These are phyloP conservation scores for Haematococcus sp. DNA, from an alignment of 139 green algal genomes.

Conservation along the genomic window DNA sequence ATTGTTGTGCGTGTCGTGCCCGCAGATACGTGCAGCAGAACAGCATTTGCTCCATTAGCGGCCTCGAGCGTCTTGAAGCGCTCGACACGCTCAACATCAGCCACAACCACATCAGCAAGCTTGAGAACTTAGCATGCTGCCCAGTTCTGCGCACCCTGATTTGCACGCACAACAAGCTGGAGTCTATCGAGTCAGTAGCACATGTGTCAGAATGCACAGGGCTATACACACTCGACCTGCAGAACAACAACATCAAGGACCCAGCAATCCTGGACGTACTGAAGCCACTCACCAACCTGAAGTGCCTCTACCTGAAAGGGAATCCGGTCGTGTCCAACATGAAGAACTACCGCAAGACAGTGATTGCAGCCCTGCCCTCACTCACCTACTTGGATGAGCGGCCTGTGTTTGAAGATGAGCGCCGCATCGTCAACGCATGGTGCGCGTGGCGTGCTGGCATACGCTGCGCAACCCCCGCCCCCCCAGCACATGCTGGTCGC, in stretches of 20 bases:
- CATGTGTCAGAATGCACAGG: constrained; percentile 43
- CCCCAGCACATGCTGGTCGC: too few relatives aligned
- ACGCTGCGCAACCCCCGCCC: too few relatives aligned
- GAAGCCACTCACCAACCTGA: constrained; percentile 63
- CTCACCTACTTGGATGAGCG: constrained; percentile 87
- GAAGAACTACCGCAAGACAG: constrained; percentile 71
- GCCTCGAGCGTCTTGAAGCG: constrained; percentile 52
- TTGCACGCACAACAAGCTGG: constrained; percentile 64
- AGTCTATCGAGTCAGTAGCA: constrained; percentile 35
- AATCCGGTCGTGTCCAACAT: constrained; percentile 76
- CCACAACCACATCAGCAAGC: constrained; percentile 65
- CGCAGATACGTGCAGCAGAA: constrained; percentile 89
- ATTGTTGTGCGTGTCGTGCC: neutral
- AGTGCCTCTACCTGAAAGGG: constrained; percentile 85
- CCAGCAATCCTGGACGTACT: constrained; percentile 46
- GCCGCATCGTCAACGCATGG: constrained; percentile 71
- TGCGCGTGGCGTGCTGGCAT: constrained; percentile 30
- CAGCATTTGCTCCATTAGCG: constrained; percentile 41
- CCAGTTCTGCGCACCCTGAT: constrained; percentile 64
- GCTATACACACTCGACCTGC: constrained; percentile 71
- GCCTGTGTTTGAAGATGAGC: constrained; percentile 77
- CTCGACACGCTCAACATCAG: constrained; percentile 83
- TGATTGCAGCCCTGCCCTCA: constrained; percentile 55
- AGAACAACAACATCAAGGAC: constrained; percentile 74
- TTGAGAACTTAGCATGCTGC: constrained; percentile 54